Percentiles rank a stretch among this genome's conserved stretches.
Conservation (phyloP, 176 grass and related monocot species). For the Stipa capillata region DNA sequence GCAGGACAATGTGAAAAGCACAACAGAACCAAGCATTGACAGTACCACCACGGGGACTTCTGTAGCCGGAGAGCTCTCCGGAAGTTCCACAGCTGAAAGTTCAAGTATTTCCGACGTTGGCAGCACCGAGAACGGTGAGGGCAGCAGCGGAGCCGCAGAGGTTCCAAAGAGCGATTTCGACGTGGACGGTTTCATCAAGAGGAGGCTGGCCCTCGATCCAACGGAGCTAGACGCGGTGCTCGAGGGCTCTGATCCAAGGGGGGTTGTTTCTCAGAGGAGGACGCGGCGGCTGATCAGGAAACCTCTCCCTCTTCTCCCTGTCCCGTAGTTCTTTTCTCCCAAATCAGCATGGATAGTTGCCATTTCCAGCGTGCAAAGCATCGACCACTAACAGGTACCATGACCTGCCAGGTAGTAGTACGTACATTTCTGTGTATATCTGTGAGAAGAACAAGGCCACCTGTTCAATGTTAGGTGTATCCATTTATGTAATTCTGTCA, state of each 20-base stretch:
- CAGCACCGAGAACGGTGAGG: not conserved
- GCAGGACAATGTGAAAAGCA: conserved; percentile 21
- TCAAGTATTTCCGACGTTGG: not conserved
- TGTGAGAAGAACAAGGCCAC: conserved; percentile 1
- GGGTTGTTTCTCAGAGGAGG: conserved; percentile 39
- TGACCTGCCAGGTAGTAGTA: not conserved
- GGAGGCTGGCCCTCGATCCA: conserved; percentile 50
- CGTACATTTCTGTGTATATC: conserved; percentile 1
- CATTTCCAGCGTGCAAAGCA: not conserved
- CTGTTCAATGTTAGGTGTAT: conserved; percentile 7
- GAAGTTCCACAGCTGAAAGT: not conserved
- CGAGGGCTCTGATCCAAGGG: conserved; percentile 38
- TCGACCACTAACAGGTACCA: not conserved
- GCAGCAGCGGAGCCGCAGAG: not conserved
- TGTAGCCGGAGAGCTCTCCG: not conserved
- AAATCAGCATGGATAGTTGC: not conserved
- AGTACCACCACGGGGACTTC: not conserved
- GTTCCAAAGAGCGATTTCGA: conserved; percentile 35
- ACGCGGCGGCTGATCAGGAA: conserved; percentile 34
- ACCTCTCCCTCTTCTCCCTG: conserved; percentile 33
- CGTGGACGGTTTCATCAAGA: conserved; percentile 62
- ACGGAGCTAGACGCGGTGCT: conserved; percentile 48
- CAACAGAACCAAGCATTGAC: conserved; percentile 1
- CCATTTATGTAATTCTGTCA: conserved; percentile 18
- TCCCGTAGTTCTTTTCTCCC: not conserved